Evolutionary conservation across 169 alveolate genomes (phyloP), one percentile per base, ranked within the genome.

Genomic region (Eimeria praecox): DNA sequence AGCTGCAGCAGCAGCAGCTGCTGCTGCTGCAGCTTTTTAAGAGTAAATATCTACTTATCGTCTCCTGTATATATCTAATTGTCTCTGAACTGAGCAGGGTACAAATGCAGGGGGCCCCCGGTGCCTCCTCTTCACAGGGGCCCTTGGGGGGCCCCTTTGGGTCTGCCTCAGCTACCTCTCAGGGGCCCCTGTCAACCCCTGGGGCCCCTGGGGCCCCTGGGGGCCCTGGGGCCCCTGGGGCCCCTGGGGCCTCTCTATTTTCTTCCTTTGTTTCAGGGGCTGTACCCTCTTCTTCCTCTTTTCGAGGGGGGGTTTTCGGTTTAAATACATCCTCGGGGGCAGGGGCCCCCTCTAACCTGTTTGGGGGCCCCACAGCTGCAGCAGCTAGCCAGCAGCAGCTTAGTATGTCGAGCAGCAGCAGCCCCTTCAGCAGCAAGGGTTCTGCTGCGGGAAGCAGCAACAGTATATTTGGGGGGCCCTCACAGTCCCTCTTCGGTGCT

Each of bases 101-200:
- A n/a, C 14, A 40, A 46, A 77, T 77, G 88, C 62, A 38, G 88
- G 88, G 56, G 88, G 33, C 59, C 88, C 56, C 88, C 62, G 35
- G 62, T 12, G 2, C 33, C 49, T n/a, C 22, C 22, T 38, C 18
- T 38, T 8, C 82, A 2, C 46, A 38, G 82, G 46, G 82, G 82
- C 52, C 82, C 44, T 18, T 44, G 52, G 77, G 77, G 16, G 77
- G 38, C 38, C 77, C 38, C 77, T 66, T 66, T 30, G 18, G 46
- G 16, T 6, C 40, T 8, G 44, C 85, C 9, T 22, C 85, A 30
- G 4, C 64, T 20, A 24, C 62, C 40, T n/a, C 62, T 40, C 64
- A 33, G 35, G 89, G 27, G 35, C 38, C 30, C 89, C 62, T n/a
- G n/a, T n/a, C n/a, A n/a, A n/a, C n/a, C n/a, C n/a, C n/a, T n/a